These are phyloP conservation scores for Fusarium odoratissimum DNA, from an alignment of 2,329 filamentous ascomycete genomes.

Conservation along the genomic window DNA sequence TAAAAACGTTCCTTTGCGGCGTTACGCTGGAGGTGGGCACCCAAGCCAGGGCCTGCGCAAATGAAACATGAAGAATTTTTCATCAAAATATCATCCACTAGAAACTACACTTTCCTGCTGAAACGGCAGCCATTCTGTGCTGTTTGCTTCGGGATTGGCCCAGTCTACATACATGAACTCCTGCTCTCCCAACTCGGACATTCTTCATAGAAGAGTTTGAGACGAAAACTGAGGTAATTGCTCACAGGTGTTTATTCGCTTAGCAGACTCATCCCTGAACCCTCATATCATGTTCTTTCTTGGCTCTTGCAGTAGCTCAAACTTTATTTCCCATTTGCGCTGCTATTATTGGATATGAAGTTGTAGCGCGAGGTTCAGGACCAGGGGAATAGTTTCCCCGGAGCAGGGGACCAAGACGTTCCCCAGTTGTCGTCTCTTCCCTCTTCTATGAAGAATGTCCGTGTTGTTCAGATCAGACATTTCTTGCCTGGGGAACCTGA, in stretches of 20 bases:
- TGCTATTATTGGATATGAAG: background rate
- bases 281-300: background rate
- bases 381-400: background rate
- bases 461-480: background rate
- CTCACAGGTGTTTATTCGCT: background rate
- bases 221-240: background rate
- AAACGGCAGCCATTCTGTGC: accelerated
- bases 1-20: background rate
- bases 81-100: background rate
- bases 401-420: no score
- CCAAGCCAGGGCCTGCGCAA: background rate
- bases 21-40: background rate
- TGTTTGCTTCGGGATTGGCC: accelerated
- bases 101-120: no score
- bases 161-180: accelerated
- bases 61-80: background rate
- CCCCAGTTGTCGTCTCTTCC: no score
- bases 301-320: background rate
- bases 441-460: no score
- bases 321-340: background rate
- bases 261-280: background rate
- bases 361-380: background rate
- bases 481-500: background rate
- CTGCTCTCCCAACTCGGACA: accelerated
- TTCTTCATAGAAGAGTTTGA: accelerated